Evolutionary conservation across 1,139 yeast genomes (phyloP).

Genomic region (Geotrichum bryndzae): DNA sequence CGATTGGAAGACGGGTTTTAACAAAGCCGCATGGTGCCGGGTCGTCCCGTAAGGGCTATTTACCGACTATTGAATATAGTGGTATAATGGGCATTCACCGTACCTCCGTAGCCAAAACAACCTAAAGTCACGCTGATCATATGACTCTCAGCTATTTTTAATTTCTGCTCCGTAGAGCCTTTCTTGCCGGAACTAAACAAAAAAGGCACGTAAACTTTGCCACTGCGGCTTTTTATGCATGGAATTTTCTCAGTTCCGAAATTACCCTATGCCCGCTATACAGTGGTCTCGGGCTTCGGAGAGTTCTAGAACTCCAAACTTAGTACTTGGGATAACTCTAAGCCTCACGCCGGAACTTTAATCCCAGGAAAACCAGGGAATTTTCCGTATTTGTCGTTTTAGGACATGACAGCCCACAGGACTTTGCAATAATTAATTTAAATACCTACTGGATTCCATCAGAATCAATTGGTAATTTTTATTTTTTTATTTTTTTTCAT

Average conservation of each 20-base stretch:
- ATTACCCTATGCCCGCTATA: neutral
- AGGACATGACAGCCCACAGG: neutral
- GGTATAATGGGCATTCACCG: no score
- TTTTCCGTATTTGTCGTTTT: neutral
- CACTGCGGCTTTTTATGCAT: neutral
- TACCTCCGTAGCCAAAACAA: no score
- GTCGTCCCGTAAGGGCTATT: no score
- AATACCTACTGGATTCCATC: neutral
- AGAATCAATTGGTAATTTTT: neutral
- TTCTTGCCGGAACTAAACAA: no score
- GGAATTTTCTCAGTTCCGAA: neutral
- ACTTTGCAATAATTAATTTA: no score
- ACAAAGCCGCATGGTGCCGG: no score
- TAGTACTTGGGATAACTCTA: neutral
- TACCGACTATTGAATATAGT: no score
- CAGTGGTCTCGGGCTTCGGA: neutral
- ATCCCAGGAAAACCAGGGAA: neutral
- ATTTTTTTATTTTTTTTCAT: no score
- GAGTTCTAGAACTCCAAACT: neutral
- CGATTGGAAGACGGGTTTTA: no score
- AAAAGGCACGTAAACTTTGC: neutral
- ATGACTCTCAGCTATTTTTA: no score
- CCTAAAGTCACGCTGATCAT: no score
- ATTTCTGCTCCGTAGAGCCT: no score
- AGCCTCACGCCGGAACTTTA: neutral